Evolutionary conservation across 805 yeast genomes (phyloP).

Genomic region (Monosporozyma solicola): DNA sequence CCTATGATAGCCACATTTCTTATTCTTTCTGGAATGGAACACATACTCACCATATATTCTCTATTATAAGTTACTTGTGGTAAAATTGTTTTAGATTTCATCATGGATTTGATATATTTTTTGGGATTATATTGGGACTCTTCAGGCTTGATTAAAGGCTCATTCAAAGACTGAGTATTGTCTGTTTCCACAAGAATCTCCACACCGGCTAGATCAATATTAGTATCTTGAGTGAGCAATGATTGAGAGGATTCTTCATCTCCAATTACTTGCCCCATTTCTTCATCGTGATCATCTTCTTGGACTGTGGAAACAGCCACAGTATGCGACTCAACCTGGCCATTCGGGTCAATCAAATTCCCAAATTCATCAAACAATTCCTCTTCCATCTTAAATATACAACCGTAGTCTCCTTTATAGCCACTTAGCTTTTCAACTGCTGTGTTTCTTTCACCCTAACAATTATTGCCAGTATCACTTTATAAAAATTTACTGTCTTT

Average conservation of each 20-base stretch:
- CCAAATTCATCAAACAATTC: conserved; percentile 66
- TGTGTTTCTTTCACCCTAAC: neutral
- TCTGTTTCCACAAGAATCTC: conserved; percentile 52
- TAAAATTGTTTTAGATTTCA: conserved; percentile 32
- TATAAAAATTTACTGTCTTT: neutral
- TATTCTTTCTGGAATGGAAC: conserved; percentile 50
- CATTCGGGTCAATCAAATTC: conserved; percentile 13
- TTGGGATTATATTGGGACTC: conserved; percentile 11
- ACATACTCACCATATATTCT: conserved; percentile 46
- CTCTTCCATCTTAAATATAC: conserved; percentile 46
- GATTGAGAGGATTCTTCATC: conserved; percentile 3
- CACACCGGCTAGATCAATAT: conserved; percentile 35
- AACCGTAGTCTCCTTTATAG: neutral
- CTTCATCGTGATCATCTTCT: neutral
- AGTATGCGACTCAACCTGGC: neutral
- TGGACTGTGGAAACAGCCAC: neutral
- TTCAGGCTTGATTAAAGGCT: conserved; percentile 58
- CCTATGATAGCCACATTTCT: conserved; percentile 79
- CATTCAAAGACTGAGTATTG: conserved; percentile 43
- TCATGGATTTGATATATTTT: neutral
- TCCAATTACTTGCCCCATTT: conserved; percentile 4
- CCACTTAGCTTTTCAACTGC: neutral
- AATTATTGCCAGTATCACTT: neutral
- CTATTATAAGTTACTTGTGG: conserved; percentile 58
- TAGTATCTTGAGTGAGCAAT: neutral